Conservation (phyloP, 2,329 filamentous ascomycete species). For the Phyllosticta citriasiana region DNA sequence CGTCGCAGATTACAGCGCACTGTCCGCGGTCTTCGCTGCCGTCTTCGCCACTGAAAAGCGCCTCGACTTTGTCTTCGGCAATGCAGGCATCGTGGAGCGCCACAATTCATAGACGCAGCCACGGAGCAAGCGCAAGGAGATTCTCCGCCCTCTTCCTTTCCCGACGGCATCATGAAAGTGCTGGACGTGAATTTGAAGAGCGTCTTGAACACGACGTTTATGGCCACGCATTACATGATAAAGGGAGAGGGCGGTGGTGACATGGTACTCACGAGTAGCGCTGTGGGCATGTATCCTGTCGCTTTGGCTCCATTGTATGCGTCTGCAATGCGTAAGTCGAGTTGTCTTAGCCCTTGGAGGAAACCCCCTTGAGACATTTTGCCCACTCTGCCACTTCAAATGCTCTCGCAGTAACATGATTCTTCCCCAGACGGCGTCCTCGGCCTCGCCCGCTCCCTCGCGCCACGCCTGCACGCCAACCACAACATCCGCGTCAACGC, state of each 20-base stretch:
- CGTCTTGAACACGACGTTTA: conserved; percentile 21
- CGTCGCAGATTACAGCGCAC: conserved; percentile 26
- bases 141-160: conserved; percentile 12
- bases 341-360: neutral
- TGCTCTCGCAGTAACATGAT: neutral
- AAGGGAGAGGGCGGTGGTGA: conserved; percentile 18
- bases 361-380: neutral
- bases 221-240: conserved; percentile 22
- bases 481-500: conserved; percentile 32
- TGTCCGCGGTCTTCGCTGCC: conserved; percentile 28
- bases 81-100: conserved; percentile 37
- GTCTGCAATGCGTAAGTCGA: conserved; percentile 22
- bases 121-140: conserved; percentile 21
- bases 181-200: conserved; percentile 25
- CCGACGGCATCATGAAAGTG: conserved; percentile 25
- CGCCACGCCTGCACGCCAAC: conserved; percentile 21
- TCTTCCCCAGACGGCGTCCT: conserved; percentile 22
- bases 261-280: conserved; percentile 29
- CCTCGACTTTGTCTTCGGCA: conserved; percentile 41
- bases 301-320: conserved; percentile 29
- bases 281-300: conserved; percentile 29
- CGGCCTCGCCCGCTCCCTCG: conserved; percentile 31
- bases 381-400: neutral
- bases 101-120: conserved; percentile 20
- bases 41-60: conserved; percentile 26